Conservation (phyloP, 495 filamentous ascomycete genomes). For the Penicilliopsis zonata region DNA sequence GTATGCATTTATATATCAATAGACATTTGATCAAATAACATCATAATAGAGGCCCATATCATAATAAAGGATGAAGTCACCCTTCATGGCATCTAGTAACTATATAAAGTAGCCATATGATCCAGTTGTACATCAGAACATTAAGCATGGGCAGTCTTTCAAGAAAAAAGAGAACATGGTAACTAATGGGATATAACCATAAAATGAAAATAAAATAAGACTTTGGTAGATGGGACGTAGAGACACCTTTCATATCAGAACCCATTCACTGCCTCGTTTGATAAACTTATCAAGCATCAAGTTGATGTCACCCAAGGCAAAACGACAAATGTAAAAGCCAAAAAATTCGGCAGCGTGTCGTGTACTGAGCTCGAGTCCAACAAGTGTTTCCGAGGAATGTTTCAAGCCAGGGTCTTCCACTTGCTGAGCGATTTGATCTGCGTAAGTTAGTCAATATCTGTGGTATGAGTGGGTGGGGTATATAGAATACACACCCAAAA, state of each 20-base stretch:
- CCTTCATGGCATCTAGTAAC: no score
- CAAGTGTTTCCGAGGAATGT: constrained; percentile 72
- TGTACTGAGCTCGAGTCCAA: constrained; percentile 85
- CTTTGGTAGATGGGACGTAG: no score
- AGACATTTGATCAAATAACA: no score
- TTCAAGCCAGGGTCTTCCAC: constrained; percentile 87
- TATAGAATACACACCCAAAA: constrained; percentile 58
- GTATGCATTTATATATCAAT: no score
- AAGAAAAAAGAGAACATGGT: no score
- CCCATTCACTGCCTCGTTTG: constrained; percentile 94
- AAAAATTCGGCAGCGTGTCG: constrained; percentile 97
- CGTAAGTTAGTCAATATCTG: constrained; percentile 8
- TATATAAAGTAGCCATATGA: no score
- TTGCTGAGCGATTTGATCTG: constrained; percentile 93
- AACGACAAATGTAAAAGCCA: constrained; percentile 90
- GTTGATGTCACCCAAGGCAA: constrained; percentile 73
- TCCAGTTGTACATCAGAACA: no score
- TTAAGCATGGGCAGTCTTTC: no score
- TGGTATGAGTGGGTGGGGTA: not conserved
- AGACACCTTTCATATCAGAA: constrained; percentile 52
- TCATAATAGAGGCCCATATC: no score
- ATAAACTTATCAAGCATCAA: constrained; percentile 93
- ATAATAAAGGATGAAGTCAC: no score
- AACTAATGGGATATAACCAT: no score
- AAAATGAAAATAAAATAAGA: no score